Conservation (phyloP, 495 filamentous ascomycete genomes). For the Aspergillus avenaceus region DNA sequence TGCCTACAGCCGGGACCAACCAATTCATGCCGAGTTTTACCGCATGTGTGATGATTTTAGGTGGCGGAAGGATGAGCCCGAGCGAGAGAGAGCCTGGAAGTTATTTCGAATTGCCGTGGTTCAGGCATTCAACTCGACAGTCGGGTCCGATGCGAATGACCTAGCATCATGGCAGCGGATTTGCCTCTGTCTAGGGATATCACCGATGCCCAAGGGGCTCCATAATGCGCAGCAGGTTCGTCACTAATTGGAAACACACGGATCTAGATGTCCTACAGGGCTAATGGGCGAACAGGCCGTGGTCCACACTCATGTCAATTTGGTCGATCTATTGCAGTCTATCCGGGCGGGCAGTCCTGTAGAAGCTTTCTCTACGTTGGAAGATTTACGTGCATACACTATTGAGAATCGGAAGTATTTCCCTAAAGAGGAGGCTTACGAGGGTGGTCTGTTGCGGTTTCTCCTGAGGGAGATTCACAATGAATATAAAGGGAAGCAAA, state of each 20-base stretch:
- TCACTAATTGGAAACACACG: background rate
- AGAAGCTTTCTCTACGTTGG: background rate
- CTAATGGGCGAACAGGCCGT: background rate
- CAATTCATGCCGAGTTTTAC: background rate
- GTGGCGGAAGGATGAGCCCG: background rate
- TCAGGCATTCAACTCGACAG: background rate
- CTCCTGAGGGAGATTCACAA: background rate
- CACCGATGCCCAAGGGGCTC: background rate
- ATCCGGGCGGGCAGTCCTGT: background rate
- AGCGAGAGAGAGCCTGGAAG: background rate
- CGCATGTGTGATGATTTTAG: background rate
- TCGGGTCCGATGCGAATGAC: background rate
- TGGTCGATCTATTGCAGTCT: background rate
- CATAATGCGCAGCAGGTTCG: background rate
- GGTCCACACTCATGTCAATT: background rate
- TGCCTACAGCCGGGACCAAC: background rate
- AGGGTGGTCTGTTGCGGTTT: background rate
- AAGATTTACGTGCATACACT: background rate
- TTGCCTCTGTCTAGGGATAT: background rate
- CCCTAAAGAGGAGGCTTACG: background rate
- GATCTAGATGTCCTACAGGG: background rate
- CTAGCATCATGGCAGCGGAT: background rate
- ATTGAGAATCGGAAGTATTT: background rate
- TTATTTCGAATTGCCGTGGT: background rate
- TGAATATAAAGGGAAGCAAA: background rate